Percentiles rank a stretch among this genome's conserved stretches.
These are phyloP conservation scores for Phaeophleospora eucalypticola DNA, from an alignment of 2,329 filamentous ascomycete species.

Conservation along the genomic window DNA sequence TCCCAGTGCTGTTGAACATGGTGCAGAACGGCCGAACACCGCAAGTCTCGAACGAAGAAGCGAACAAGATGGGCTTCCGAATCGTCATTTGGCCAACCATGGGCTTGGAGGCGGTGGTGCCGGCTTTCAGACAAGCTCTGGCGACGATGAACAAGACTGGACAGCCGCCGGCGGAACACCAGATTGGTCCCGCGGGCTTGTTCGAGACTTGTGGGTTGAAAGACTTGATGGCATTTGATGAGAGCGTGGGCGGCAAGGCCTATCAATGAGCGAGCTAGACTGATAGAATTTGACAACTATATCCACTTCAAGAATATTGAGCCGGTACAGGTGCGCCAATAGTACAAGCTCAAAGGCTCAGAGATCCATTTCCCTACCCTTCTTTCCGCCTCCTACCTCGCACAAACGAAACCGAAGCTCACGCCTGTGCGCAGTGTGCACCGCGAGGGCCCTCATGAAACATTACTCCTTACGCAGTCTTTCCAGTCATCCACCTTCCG, in stretches of 20 bases:
- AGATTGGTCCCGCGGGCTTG: conserved; percentile 45
- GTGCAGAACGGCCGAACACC: conserved; percentile 56
- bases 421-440: too few species aligned
- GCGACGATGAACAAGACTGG: conserved; percentile 37
- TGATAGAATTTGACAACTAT: too few species aligned
- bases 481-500: too few species aligned
- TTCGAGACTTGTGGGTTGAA: conserved; percentile 53
- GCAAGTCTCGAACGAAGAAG: conserved; percentile 50
- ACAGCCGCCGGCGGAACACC: conserved; percentile 32
- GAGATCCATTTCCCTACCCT: too few species aligned
- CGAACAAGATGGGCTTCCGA: conserved; percentile 53
- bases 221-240: conserved; percentile 50
- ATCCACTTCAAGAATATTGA: too few species aligned
- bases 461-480: too few species aligned
- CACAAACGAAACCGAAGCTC: too few species aligned
- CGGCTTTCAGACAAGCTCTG: conserved; percentile 27
- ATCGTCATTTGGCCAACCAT: conserved; percentile 57
- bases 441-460: too few species aligned
- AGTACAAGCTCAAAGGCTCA: too few species aligned
- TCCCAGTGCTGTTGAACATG: conserved; percentile 54
- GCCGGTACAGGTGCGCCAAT: too few species aligned
- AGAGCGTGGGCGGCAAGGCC: conserved; percentile 40
- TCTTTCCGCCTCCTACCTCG: too few species aligned
- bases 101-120: conserved; percentile 44
- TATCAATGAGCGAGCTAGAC: conserved; percentile 23